Evolutionary conservation across 2,329 filamentous ascomycete species (phyloP).

Genomic region (Fusarium sp.): DNA sequence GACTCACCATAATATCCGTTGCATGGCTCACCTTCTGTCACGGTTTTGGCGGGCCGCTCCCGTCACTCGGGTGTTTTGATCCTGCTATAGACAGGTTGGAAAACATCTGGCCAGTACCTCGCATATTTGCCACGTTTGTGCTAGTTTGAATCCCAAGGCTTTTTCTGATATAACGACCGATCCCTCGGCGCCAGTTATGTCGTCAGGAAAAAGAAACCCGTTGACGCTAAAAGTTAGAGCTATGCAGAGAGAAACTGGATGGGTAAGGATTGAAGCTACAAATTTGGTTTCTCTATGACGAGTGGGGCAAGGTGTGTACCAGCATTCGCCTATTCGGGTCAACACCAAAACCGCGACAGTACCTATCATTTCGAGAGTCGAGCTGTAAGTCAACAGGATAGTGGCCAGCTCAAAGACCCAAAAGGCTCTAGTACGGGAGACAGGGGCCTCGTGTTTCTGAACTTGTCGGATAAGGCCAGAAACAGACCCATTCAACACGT

Average conservation of each 20-base stretch:
- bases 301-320: slow-evolving; percentile 2
- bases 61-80: background rate
- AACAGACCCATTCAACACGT: slow-evolving; percentile 47
- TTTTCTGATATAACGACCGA: background rate
- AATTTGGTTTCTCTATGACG: background rate
- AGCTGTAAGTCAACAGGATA: slow-evolving; percentile 17
- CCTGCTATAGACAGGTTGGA: background rate
- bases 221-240: background rate
- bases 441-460: slow-evolving; percentile 40
- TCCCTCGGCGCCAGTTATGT: slow-evolving; percentile 11
- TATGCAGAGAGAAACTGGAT: background rate
- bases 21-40: slow-evolving; percentile 19
- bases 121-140: background rate
- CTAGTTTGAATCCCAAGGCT: background rate
- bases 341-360: slow-evolving; percentile 12
- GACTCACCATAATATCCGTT: background rate
- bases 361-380: slow-evolving; percentile 15
- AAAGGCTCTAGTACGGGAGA: slow-evolving; percentile 34
- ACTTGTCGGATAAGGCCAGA: slow-evolving; percentile 41
- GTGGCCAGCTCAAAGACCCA: slow-evolving; percentile 29
- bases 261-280: background rate
- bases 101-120: background rate
- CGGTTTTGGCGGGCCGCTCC: slow-evolving; percentile 3
- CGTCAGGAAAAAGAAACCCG: slow-evolving; percentile 17
- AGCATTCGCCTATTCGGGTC: slow-evolving; percentile 3